Base-by-base conservation (phyloP, 2,329 filamentous ascomycete species). In the Verticillium tricorpus region DNA sequence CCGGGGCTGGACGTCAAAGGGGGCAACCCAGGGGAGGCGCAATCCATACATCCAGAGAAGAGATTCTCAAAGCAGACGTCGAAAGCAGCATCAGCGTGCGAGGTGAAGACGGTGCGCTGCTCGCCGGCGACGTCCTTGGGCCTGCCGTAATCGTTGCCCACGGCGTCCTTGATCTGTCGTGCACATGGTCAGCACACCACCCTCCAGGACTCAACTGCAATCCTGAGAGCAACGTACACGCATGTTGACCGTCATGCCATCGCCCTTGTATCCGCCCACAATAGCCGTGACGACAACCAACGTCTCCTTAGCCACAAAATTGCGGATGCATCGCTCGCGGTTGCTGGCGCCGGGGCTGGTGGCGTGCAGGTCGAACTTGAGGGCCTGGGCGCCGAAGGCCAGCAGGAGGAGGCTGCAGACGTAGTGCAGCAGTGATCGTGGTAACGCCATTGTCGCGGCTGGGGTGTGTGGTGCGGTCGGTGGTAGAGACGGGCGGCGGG, bases 51-150 rank as follows among this genome's bases (percentile, higher is more conserved):
- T 68, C 85, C 83, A 57, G 85, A 85, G 66, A 93, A 82, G 70
- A 88, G 77, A 77, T 97, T 98, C 77, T 96, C 91, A 74, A 97
- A 96, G 84, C 94, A 99, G 59, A 99, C 92, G 72, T 98, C 94
- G 72, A 99, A 97, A 11, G 92, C 91, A 37, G 92, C 91, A 77
- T 98, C 93, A 59, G 89, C 89, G 74, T 95, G 91, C 40, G 93
- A 92, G 57, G 94, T 98, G 76, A 99, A 99, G 58, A 94, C 92
- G 75, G 93, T 93, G 74, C 94, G 88, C 76, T 91, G 90, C 80
- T 97, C 93, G 76, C 95, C 95, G 17, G 88, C 90, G 64, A 98
- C 87, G 72, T 99, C 93, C 78, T 90, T 94, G 60, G 95, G 92
- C 64, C 88, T 87, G 73, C 91, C 93, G 78, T 98, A 97, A 77